Evolutionary conservation across 2,329 filamentous ascomycete genomes (phyloP).

Genomic region (Ilyonectria destructans): DNA sequence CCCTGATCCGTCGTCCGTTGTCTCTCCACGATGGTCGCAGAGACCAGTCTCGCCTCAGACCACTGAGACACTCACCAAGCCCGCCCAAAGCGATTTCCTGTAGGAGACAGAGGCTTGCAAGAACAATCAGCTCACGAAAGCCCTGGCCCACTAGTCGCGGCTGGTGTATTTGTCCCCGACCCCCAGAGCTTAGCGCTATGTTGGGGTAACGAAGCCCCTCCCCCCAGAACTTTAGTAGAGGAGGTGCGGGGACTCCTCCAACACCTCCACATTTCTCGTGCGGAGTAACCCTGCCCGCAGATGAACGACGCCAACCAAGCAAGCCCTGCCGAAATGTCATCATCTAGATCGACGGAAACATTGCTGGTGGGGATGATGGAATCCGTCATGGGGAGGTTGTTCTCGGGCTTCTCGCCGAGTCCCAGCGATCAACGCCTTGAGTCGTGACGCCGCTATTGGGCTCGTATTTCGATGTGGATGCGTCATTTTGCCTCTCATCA

Average conservation of each 20-base stretch:
- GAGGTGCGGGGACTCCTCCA: slow-evolving; percentile 19
- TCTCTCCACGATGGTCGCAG: too few relatives aligned
- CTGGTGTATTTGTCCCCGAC: neutral
- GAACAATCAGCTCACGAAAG: neutral
- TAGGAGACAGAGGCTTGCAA: neutral
- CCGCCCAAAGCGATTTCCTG: neutral
- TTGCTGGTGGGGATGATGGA: slow-evolving; percentile 7
- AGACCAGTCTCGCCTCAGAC: neutral
- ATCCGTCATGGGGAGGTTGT: too few relatives aligned
- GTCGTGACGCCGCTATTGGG: neutral
- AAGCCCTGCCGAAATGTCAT: slow-evolving; percentile 1
- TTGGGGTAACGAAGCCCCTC: neutral
- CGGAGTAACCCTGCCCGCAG: slow-evolving; percentile 14
- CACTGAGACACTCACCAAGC: neutral
- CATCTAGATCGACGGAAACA: neutral
- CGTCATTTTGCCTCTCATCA: neutral
- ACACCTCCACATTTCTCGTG: slow-evolving; percentile 11
- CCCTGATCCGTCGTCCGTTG: too few relatives aligned
- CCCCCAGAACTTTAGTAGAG: neutral
- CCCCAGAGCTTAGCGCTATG: too few relatives aligned
- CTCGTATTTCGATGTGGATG: neutral
- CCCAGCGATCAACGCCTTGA: neutral
- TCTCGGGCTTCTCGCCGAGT: neutral
- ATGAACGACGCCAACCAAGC: slow-evolving; percentile 13
- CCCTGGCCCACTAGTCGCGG: neutral